A percentile compares a stretch with the other conserved stretches of the same genome.
phyloP scores from a whole-genome alignment of 1,284 basidiomycete genomes.

The Trametes pubescens region DNA sequence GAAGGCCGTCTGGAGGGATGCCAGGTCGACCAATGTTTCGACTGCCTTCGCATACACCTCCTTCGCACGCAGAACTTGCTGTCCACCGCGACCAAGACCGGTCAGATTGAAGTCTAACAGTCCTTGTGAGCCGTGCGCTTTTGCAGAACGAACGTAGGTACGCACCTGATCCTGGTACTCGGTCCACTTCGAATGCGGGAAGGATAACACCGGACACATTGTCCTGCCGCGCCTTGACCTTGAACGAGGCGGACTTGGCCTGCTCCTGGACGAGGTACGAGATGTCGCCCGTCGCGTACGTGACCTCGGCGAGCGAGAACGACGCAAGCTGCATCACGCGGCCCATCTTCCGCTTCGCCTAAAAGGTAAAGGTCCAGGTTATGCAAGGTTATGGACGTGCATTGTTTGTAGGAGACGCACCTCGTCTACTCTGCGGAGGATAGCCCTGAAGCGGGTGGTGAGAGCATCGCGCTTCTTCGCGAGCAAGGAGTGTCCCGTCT shows the following conservation, averaged over 20 bases:
- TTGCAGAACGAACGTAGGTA: slow-evolving; percentile 11
- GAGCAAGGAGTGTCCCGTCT: slow-evolving; percentile 96
- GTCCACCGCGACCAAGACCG: slow-evolving; percentile 96
- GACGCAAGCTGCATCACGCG: slow-evolving; percentile 98
- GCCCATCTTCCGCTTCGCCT: slow-evolving; percentile 99
- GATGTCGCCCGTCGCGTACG: slow-evolving; percentile 97
- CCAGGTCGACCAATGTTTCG: slow-evolving; percentile 96
- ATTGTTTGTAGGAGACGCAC: slow-evolving; percentile 51
- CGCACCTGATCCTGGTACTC: slow-evolving; percentile 82
- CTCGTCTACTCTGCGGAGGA: slow-evolving; percentile 94
- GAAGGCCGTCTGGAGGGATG: slow-evolving; percentile 97
- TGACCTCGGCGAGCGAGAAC: slow-evolving; percentile 98
- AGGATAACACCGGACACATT: slow-evolving; percentile 99
- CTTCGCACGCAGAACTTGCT: slow-evolving; percentile 93
- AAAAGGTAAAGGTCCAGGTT: slow-evolving; percentile 2
- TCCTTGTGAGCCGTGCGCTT: background rate
- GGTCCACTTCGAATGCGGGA: slow-evolving; percentile 93
- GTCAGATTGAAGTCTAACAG: slow-evolving; percentile 92
- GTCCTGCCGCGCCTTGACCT: slow-evolving; percentile 95
- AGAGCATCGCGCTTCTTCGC: slow-evolving; percentile 98
- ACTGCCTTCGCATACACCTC: slow-evolving; percentile 98
- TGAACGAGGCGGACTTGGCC: slow-evolving; percentile 91
- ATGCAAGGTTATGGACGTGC: background rate
- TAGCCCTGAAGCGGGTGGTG: slow-evolving; percentile 91
- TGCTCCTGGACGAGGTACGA: slow-evolving; percentile 94